These are phyloP conservation scores for Oryza australiensis DNA, from an alignment of 176 grass and related monocot genomes.

Conservation along the genomic window DNA sequence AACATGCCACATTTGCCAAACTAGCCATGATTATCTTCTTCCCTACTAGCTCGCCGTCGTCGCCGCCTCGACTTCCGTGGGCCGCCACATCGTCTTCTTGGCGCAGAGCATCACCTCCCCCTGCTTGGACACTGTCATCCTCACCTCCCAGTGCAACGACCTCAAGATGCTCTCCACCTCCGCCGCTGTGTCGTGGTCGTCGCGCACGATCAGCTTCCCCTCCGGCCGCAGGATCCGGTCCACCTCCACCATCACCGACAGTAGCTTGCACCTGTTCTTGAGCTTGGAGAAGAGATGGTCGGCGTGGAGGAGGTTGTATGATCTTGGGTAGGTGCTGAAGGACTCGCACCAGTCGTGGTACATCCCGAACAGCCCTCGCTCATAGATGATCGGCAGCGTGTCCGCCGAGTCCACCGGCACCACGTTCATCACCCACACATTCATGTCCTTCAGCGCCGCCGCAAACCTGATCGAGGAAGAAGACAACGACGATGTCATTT, in stretches of 20 bases:
- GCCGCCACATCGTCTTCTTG: constrained; percentile 69
- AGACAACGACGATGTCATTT: background rate
- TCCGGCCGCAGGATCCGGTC: constrained; percentile 79
- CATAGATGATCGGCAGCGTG: constrained; percentile 51
- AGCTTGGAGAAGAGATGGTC: constrained; percentile 52
- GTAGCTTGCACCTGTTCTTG: constrained; percentile 53
- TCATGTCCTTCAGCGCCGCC: constrained; percentile 41
- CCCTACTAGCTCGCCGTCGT: constrained; percentile 1
- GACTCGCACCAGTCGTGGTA: constrained; percentile 69
- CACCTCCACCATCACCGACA: constrained; percentile 66
- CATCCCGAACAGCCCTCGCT: constrained; percentile 46
- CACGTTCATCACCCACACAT: constrained; percentile 56
- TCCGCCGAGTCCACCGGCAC: constrained; percentile 44
- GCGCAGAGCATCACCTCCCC: constrained; percentile 58
- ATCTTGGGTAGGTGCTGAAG: constrained; percentile 51
- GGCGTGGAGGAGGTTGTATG: constrained; percentile 49
- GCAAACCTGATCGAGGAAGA: constrained; percentile 17
- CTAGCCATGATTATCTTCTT: background rate
- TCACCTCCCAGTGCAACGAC: constrained; percentile 66
- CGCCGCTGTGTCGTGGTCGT: constrained; percentile 46
- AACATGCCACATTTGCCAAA: background rate
- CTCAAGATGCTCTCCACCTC: constrained; percentile 51
- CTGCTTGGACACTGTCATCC: constrained; percentile 53
- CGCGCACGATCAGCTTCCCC: constrained; percentile 70
- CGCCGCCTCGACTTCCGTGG: constrained; percentile 45